Evolutionary conservation across 176 grass and related monocot genomes (phyloP).

Genomic region (Rhynchospora pubera): DNA sequence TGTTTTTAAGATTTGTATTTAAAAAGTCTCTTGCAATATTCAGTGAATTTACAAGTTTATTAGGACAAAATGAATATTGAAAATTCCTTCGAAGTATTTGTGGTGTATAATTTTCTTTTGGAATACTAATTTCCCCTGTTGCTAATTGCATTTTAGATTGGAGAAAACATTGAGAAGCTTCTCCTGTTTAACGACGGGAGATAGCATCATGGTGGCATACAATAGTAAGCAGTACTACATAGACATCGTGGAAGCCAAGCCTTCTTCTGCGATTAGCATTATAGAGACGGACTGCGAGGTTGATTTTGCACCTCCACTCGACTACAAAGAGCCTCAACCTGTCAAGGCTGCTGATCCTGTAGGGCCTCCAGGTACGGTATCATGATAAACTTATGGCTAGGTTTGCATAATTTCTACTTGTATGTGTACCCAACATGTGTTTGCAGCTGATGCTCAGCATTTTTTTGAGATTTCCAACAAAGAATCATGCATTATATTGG

Average conservation of each 20-base stretch:
- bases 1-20: neutral
- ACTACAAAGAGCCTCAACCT: slow-evolving; percentile 79
- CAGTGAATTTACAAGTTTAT: neutral
- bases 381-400: neutral
- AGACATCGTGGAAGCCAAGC: slow-evolving; percentile 97
- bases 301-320: slow-evolving; percentile 98
- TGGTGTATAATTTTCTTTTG: neutral
- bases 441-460: neutral
- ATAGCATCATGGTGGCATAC: slow-evolving; percentile 90
- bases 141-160: slow-evolving; percentile 39
- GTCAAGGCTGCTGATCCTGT: slow-evolving; percentile 38
- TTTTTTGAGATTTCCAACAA: neutral
- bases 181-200: slow-evolving; percentile 81
- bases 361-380: slow-evolving; percentile 5
- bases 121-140: neutral
- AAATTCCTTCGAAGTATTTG: neutral
- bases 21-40: neutral
- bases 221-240: slow-evolving; percentile 96
- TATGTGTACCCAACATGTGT: neutral
- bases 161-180: slow-evolving; percentile 82
- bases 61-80: slow-evolving; percentile 10
- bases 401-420: neutral
- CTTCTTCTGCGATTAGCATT: slow-evolving; percentile 82
- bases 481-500: neutral
- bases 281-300: slow-evolving; percentile 99